phyloP scores from a whole-genome alignment of 176 grass and related monocot species.

The Musa acuminata region DNA sequence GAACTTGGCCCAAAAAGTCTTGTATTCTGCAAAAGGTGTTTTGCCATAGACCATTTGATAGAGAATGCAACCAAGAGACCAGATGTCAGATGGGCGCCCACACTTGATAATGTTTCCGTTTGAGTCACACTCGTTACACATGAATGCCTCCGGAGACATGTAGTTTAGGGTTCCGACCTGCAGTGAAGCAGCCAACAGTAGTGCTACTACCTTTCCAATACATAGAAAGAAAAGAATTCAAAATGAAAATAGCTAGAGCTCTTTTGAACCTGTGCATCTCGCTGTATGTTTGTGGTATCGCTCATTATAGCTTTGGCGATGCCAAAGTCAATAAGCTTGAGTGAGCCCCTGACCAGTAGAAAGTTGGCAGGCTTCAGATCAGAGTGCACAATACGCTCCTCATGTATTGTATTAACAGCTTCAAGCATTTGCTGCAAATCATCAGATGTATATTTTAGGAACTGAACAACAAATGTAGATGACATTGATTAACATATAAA shows the following conservation, averaged over 20 bases:
- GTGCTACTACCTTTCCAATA: background rate
- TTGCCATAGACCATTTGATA: constrained; percentile 98
- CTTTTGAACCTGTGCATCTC: constrained; percentile 69
- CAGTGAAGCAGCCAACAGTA: background rate
- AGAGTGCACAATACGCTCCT: constrained; percentile 83
- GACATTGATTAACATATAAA: background rate
- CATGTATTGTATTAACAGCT: constrained; percentile 89
- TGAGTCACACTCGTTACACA: constrained; percentile 64
- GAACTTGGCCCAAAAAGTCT: constrained; percentile 78
- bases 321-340: constrained; percentile 87
- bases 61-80: constrained; percentile 95
- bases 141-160: constrained; percentile 95
- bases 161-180: constrained; percentile 98
- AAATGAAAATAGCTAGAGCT: background rate
- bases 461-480: background rate
- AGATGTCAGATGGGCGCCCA: constrained; percentile 85
- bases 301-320: constrained; percentile 82
- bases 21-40: constrained; percentile 83
- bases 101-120: constrained; percentile 72
- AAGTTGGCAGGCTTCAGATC: constrained; percentile 97
- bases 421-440: constrained; percentile 98
- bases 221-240: background rate
- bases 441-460: background rate
- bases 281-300: constrained; percentile 72
- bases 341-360: constrained; percentile 58